Conservation (phyloP, 1,284 basidiomycete genomes). For the Grifola frondosa region DNA sequence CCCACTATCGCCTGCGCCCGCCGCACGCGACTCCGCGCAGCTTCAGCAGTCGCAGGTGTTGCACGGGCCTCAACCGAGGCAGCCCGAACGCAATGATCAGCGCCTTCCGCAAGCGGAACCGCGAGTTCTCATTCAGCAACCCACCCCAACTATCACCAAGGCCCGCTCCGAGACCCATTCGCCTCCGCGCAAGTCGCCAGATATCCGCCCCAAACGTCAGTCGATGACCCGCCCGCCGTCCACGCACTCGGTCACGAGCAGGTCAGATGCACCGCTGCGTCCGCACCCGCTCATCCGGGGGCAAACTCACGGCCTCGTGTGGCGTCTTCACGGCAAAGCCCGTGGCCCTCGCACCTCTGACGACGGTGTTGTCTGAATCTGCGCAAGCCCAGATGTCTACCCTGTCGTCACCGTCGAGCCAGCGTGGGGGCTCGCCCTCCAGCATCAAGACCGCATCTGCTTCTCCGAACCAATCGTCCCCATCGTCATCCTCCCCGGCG, state of each 20-base stretch:
- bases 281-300: slow-evolving; percentile 77
- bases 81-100: slow-evolving; percentile 18
- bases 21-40: slow-evolving; percentile 19
- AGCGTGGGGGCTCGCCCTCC: slow-evolving; percentile 29
- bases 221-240: slow-evolving; percentile 62
- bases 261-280: slow-evolving; percentile 42
- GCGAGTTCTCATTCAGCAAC: slow-evolving; percentile 24
- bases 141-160: slow-evolving; percentile 28
- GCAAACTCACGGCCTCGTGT: slow-evolving; percentile 55
- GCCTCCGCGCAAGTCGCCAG: slow-evolving; percentile 38
- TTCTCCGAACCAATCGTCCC: slow-evolving; percentile 28
- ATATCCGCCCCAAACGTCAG: slow-evolving; percentile 29
- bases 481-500: slow-evolving; percentile 29
- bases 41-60: slow-evolving; percentile 13
- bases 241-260: slow-evolving; percentile 50
- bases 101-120: slow-evolving; percentile 18
- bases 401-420: slow-evolving; percentile 34
- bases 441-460: slow-evolving; percentile 36
- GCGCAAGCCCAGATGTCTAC: slow-evolving; percentile 45
- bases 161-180: slow-evolving; percentile 43
- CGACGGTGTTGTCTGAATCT: slow-evolving; percentile 51
- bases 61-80: slow-evolving; percentile 6
- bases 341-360: slow-evolving; percentile 59
- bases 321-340: slow-evolving; percentile 41
- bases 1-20: slow-evolving; percentile 22